phyloP scores from a whole-genome alignment of 1,139 yeast genomes.

The Scheffersomyces lignicola region DNA sequence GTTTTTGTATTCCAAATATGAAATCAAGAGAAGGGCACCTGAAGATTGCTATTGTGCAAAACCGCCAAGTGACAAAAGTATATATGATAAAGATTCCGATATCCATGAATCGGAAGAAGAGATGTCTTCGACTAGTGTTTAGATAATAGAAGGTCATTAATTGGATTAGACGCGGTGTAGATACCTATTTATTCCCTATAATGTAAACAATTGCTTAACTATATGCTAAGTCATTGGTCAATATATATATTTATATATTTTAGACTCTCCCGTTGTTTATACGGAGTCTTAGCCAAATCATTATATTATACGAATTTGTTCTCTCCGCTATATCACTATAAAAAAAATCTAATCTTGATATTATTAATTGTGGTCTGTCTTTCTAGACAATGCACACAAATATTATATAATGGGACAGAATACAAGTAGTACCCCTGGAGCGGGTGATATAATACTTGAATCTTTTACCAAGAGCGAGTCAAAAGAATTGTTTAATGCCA shows the following conservation, averaged over 20 bases:
- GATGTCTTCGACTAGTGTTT: slow-evolving; percentile 1
- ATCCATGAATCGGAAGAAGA: slow-evolving; percentile 1
- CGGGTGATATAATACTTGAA: slow-evolving; percentile 9
- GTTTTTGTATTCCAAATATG: slow-evolving; percentile 3
- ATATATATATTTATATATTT: too few relatives aligned
- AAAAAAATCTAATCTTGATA: too few relatives aligned
- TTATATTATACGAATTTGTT: too few relatives aligned
- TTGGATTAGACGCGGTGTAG: too few relatives aligned
- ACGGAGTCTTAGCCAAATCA: too few relatives aligned
- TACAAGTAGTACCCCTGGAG: background rate
- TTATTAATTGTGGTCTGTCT: too few relatives aligned
- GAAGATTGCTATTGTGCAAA: slow-evolving; percentile 2
- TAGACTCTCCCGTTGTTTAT: too few relatives aligned
- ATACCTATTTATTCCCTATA: too few relatives aligned
- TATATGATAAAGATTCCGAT: background rate
- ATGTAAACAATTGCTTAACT: too few relatives aligned
- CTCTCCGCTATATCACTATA: too few relatives aligned
- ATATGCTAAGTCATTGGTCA: too few relatives aligned
- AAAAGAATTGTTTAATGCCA: slow-evolving; percentile 18
- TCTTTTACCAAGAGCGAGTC: slow-evolving; percentile 21
- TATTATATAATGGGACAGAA: slow-evolving; percentile 1
- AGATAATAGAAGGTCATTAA: too few relatives aligned
- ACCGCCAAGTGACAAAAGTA: background rate
- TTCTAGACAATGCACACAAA: background rate
- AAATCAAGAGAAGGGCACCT: slow-evolving; percentile 1